Conservation (phyloP, 805 yeast genomes). For the Candida chauliodis region DNA sequence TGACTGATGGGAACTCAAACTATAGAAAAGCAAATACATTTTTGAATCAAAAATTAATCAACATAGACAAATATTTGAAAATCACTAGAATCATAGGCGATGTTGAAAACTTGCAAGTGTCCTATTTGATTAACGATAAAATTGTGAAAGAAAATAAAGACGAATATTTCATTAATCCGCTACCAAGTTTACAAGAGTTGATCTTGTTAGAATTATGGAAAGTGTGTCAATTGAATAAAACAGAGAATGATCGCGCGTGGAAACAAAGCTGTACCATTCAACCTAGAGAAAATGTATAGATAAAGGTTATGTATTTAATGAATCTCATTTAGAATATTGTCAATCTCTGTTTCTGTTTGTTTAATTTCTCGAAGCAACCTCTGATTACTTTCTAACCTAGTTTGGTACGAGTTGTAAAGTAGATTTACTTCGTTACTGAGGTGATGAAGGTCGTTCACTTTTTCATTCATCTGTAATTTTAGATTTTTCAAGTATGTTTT, state of each 20-base stretch:
- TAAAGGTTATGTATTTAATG: not conserved
- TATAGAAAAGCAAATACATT: conserved; percentile 58
- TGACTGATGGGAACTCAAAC: conserved; percentile 77
- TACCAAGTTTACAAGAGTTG: conserved; percentile 51
- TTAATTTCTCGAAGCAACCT: not conserved
- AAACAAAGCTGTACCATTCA: conserved; percentile 61
- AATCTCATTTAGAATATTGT: not conserved
- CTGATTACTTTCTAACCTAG: not conserved
- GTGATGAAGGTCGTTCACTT: conserved; percentile 26
- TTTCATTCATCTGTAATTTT: conserved; percentile 22
- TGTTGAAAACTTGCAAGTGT: conserved; percentile 64
- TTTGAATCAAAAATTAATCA: conserved; percentile 57
- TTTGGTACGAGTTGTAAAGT: not conserved
- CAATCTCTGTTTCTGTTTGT: not conserved
- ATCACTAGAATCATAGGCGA: conserved; percentile 64
- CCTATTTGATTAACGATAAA: conserved; percentile 30
- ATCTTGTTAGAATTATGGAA: conserved; percentile 69
- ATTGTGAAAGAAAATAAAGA: conserved; percentile 14
- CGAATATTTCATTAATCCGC: conserved; percentile 39
- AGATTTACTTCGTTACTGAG: conserved; percentile 21
- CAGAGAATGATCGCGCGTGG: conserved; percentile 70
- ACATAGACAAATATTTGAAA: conserved; percentile 70
- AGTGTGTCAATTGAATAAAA: conserved; percentile 54
- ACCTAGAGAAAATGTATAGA: conserved; percentile 38
- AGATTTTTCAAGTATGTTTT: conserved; percentile 22